Conservation (phyloP, 1,139 yeast genomes). For the Zygoascus sp. region DNA sequence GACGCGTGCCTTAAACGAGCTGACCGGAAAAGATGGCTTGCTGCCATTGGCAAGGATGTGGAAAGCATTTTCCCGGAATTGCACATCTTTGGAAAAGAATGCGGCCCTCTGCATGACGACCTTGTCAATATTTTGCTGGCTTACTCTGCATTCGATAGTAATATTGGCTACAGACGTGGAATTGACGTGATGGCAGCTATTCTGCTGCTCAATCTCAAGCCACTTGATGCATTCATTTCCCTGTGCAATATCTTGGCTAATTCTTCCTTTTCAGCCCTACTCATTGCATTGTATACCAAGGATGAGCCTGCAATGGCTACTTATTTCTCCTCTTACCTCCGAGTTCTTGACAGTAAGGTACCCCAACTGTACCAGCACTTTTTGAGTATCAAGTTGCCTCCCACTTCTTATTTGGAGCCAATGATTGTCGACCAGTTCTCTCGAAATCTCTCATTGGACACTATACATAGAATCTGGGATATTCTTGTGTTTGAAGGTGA, state of each 20-base stretch:
- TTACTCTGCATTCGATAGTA: conserved; percentile 28
- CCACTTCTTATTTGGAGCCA: conserved; percentile 38
- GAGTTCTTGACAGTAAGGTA: conserved; percentile 42
- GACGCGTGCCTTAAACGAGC: conserved; percentile 19
- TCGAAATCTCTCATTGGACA: conserved; percentile 37
- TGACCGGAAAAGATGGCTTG: conserved; percentile 4
- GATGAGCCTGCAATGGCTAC: conserved; percentile 33
- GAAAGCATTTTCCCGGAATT: conserved; percentile 44
- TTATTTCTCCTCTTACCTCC: conserved; percentile 44
- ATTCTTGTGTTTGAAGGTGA: conserved; percentile 60
- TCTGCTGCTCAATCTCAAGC: conserved; percentile 39
- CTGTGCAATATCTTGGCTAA: conserved; percentile 43
- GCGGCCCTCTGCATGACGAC: conserved; percentile 37
- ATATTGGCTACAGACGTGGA: conserved; percentile 27
- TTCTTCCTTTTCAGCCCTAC: conserved; percentile 33
- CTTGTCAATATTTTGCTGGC: conserved; percentile 34
- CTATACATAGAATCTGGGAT: conserved; percentile 47
- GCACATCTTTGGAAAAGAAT: conserved; percentile 39
- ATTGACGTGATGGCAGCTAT: conserved; percentile 40
- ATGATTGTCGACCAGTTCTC: conserved; percentile 38
- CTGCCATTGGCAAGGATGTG: conserved; percentile 30
- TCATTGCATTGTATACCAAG: conserved; percentile 24
- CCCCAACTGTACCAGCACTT: conserved; percentile 51
- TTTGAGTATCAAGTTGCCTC: conserved; percentile 37
- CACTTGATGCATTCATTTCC: conserved; percentile 43